Evolutionary conservation across 371 early-diverging fungal species (phyloP), one percentile per base, ranked within the genome.

Genomic region (Syncephalastrum racemosum): DNA sequence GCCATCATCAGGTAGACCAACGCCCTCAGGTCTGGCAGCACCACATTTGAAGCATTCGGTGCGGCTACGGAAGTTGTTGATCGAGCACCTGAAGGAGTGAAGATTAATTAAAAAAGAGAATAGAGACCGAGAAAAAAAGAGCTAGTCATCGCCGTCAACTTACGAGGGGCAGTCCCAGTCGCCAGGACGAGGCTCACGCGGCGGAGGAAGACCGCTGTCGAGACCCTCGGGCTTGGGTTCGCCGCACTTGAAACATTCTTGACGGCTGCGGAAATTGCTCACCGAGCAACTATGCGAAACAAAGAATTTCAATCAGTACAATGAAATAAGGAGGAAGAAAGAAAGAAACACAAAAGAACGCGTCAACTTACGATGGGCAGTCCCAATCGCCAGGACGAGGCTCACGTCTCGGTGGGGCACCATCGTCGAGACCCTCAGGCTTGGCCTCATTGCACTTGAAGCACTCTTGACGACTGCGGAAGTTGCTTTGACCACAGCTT

Each of bases 121-220:
- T 54, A 43, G 36, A 23, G 24, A 40, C 59, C 43, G 23, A 56
- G 42, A 62, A 15, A 15, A 42, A 16, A 23, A 8, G 39, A 60
- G 48, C 50, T 55, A 24, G 14, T n/a, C n/a, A n/a, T n/a, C n/a
- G n/a, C n/a, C n/a, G n/a, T n/a, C n/a, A n/a, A 42, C 68, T 58
- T 77, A 84, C 81, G 71, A 64, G 25, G 81, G 63, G 58, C 89
- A 89, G 27, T 74, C 66, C 90, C 90, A 89, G 62, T 89, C 90
- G 25, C 87, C 90, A 40, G 80, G 70, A 59, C 66, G 73, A 64
- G 73, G 73, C 44, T 48, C 60, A 53, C 72, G 72, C 6, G 24
- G 48, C 39, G 56, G 43, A 16, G 47, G 62, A n/a, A 53, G 44
- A n/a, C 77, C 69, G 36, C 36, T 31, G 12, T 5, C 36, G 8